Evolutionary conservation across 2,329 filamentous ascomycete species (phyloP).

Genomic region (Ceratocystis eucalypticola): DNA sequence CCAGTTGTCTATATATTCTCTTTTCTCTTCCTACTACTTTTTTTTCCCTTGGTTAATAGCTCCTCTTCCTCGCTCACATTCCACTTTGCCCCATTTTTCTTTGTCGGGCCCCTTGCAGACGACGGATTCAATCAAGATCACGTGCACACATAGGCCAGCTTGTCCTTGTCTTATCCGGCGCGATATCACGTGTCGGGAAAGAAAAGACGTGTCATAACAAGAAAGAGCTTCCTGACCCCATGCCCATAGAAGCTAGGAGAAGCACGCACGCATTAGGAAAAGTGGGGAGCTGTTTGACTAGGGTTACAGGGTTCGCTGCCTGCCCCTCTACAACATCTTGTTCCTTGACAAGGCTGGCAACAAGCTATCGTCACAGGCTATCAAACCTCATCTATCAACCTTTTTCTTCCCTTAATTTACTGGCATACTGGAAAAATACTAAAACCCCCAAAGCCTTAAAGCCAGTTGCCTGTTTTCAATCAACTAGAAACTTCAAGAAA

Average conservation of each 20-base stretch:
- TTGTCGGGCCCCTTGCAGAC: neutral
- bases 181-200: constrained; percentile 1
- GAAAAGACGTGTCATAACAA: neutral
- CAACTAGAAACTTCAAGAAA: neutral
- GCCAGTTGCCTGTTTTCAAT: no score
- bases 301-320: neutral
- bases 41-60: neutral
- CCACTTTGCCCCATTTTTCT: neutral
- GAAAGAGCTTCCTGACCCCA: no score
- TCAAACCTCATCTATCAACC: neutral
- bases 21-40: neutral
- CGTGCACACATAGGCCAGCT: neutral
- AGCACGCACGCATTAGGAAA: neutral
- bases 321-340: neutral
- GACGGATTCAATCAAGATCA: neutral
- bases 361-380: constrained; percentile 11
- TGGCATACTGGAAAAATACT: no score
- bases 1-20: neutral
- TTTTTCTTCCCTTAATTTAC: neutral
- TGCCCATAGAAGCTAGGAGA: neutral
- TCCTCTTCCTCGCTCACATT: neutral
- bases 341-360: constrained; percentile 11
- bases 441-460: no score
- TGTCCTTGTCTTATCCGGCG: neutral
- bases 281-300: neutral